Evolutionary conservation across 2,329 filamentous ascomycete genomes (phyloP).

Genomic region (Exophiala viscosa): DNA sequence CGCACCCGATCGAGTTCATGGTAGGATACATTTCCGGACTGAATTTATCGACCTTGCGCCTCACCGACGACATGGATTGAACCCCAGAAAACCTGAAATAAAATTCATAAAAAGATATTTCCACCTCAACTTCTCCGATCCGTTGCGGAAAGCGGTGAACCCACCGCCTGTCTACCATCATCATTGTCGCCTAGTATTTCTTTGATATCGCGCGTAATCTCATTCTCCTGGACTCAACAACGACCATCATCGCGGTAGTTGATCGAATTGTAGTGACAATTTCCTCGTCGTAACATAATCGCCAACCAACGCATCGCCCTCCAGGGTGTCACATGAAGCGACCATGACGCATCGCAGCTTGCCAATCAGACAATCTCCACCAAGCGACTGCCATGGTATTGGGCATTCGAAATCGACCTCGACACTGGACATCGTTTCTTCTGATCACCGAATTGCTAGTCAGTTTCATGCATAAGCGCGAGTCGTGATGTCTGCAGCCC

Average conservation of each 20-base stretch:
- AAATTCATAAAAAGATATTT: not conserved
- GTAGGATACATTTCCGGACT: not conserved
- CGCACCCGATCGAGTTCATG: slow-evolving; percentile 8
- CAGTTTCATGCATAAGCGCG: slow-evolving; percentile 13
- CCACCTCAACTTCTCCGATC: not conserved
- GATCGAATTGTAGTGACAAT: slow-evolving; percentile 4
- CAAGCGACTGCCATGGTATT: slow-evolving; percentile 4
- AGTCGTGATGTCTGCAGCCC: slow-evolving; percentile 4
- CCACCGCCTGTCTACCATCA: slow-evolving; percentile 10
- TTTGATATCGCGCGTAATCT: not conserved
- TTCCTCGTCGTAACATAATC: slow-evolving; percentile 20
- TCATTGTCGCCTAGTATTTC: not conserved
- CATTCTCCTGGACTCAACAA: not conserved
- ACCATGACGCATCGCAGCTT: slow-evolving; percentile 17
- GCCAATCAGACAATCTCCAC: slow-evolving; percentile 7
- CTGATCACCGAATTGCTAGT: not conserved
- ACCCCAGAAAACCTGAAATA: not conserved
- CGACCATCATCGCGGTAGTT: not conserved
- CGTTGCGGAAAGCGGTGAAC: slow-evolving; percentile 13
- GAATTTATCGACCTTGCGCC: too few species aligned
- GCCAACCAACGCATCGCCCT: slow-evolving; percentile 20
- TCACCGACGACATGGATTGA: too few species aligned
- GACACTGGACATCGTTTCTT: not conserved
- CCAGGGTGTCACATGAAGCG: slow-evolving; percentile 17
- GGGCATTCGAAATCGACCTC: slow-evolving; percentile 1